Conservation (phyloP, 2,329 filamentous ascomycete species). For the Alternaria atra region DNA sequence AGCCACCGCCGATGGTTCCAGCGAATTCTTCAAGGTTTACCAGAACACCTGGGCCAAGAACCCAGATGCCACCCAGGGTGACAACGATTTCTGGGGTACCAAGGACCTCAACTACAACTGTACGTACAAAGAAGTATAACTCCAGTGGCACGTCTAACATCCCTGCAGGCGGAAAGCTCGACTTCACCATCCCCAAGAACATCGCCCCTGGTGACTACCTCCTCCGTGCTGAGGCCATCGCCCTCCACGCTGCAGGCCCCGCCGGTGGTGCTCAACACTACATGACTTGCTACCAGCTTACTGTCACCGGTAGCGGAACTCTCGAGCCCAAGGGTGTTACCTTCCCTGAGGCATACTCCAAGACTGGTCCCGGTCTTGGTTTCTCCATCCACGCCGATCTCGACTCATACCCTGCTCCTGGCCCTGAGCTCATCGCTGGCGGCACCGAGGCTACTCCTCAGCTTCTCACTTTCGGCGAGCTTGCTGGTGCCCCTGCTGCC, state of each 20-base stretch:
- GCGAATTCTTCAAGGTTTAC: conserved; percentile 61
- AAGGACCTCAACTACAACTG: conserved; percentile 55
- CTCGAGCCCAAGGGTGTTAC: conserved; percentile 55
- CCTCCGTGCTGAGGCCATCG: conserved; percentile 57
- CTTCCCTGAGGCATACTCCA: conserved; percentile 56
- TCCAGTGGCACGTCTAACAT: not conserved
- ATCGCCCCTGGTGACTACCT: conserved; percentile 56
- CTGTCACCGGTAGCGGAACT: conserved; percentile 48
- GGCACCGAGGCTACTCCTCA: conserved; percentile 36
- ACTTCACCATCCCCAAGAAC: conserved; percentile 50
- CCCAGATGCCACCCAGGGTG: conserved; percentile 49
- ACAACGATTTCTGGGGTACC: conserved; percentile 53
- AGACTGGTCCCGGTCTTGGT: conserved; percentile 53
- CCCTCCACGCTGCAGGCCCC: conserved; percentile 53
- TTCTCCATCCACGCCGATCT: conserved; percentile 54
- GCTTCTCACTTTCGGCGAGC: conserved; percentile 37
- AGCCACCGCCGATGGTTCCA: conserved; percentile 55
- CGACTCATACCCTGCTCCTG: conserved; percentile 53
- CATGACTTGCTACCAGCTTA: conserved; percentile 57
- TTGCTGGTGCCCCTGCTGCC: conserved; percentile 31
- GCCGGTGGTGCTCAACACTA: conserved; percentile 57
- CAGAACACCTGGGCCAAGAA: conserved; percentile 51
- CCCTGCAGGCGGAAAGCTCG: conserved; percentile 30
- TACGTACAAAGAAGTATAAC: not conserved
- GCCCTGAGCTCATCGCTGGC: conserved; percentile 48